Evolutionary conservation across 495 filamentous ascomycete species (phyloP), one percentile per base, ranked within the genome.

Genomic region (Aspergillus cristatus): DNA sequence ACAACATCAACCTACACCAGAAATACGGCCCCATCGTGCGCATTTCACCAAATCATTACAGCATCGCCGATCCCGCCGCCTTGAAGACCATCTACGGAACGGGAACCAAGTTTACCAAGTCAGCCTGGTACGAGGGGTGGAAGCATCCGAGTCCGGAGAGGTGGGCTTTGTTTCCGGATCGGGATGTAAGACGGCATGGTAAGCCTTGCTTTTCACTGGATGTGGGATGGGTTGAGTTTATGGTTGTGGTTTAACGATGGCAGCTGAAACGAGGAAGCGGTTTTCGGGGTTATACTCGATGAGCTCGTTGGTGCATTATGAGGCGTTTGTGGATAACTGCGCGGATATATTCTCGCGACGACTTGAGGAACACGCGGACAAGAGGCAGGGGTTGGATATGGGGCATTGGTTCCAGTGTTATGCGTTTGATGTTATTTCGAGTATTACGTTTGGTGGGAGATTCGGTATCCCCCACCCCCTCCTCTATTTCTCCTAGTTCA

Each of bases 381-480:
- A 37, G 2, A 51, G 49, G 0, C 28, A 58, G 14, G 26, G 28
- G 1, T 47, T 72, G 7, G 62, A 79, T 42, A 55, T 79, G 2
- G 61, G 60, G 0, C 55, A 70, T 38, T 76, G 72, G 71, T 55
- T 76, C 22, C 73, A 75, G 42, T 76, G 63, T 34, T 79, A 72
- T 43, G 72, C 74, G 0, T 77, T 76, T 43, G 76, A 78, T 40
- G 74, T 80, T 1, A 81, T 82, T 42, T 76, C 76, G 24, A 69
- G 79, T 44, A 78, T 84, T 45, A 79, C 76, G 2, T 82, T 78
- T 45, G 70, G 70, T 35, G 72, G 79, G 43, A 62, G 74, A 7
- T 77, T 82, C 48, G 62, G 61, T 61, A 37, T 34, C 35, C 40
- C 26, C 11, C 12, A 16, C 40, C 24, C 12, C 38, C 6, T 22